Base-by-base conservation (phyloP, 495 filamentous ascomycete species). In the Clohesyomyces aquaticus region DNA sequence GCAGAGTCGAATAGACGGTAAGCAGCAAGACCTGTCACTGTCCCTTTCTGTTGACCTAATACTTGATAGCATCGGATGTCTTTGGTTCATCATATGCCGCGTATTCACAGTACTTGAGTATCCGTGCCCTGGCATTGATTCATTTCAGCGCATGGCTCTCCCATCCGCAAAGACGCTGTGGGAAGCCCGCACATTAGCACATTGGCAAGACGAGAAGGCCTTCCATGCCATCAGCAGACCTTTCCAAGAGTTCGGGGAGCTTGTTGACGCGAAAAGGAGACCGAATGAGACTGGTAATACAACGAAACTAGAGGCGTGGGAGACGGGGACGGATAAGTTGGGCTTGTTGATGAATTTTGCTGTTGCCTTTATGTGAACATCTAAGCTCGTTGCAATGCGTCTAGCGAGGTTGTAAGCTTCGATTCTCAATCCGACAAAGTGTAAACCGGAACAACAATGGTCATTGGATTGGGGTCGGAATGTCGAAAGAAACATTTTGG, bases 281-380 rank as follows among this genome's bases (percentile, higher is more conserved):
- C 23, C 25, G 25, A 53, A 35, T 32, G 50, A 53, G 9, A 4
- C 4, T 10, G 50, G 19, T 2, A 4, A 53, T 28, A 26, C 23
- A 12, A 3, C 28, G 26, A 35, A n/a, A n/a, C 19, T 53, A 28
- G 50, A 35, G 28, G n/a, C 50, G n/a, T 53, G 50, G 50, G 28
- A 53, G 23, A 28, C 50, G 23, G 28, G 50, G 28, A n/a, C 50
- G 50, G 50, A 53, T 53, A 53, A 28, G 50, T 32, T 53, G n/a
- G 50, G 50, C 18, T 29, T 28, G 3, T 29, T 53, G 50, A 29
- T 53, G 50, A 53, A 35, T 22, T 14, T 53, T 28, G 50, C 50
- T 53, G 50, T 53, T 35, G 23, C 50, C 4, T 29, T 53, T 35
- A 26, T 53, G 4, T 53, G 26, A 53, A 23, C 4, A 46, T n/a